These are phyloP conservation scores for Claviceps monticola DNA, from an alignment of 2,329 filamentous ascomycete genomes.

Conservation along the genomic window DNA sequence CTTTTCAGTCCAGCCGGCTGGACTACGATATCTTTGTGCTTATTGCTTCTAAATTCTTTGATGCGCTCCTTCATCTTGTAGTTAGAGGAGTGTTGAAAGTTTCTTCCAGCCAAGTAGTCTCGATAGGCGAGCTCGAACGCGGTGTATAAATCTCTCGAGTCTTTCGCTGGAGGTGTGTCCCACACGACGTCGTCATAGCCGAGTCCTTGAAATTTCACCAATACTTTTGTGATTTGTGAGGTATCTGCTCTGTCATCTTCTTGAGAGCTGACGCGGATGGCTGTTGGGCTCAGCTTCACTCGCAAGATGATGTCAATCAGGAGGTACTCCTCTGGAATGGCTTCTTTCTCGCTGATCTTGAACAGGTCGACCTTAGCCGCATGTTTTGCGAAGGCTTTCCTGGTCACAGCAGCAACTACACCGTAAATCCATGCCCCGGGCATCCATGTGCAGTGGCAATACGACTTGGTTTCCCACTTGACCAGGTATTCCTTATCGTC, in stretches of 20 bases:
- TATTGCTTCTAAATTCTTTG: constrained; percentile 46
- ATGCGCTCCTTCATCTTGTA: constrained; percentile 53
- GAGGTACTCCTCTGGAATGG: constrained; percentile 76
- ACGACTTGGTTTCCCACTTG: constrained; percentile 73
- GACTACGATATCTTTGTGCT: constrained; percentile 54
- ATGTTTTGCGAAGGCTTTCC: constrained; percentile 62
- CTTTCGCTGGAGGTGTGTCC: constrained; percentile 62
- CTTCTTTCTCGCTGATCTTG: constrained; percentile 59
- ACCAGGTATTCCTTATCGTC: constrained; percentile 85
- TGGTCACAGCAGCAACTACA: constrained; percentile 46
- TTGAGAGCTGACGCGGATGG: constrained; percentile 42
- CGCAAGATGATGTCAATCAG: constrained; percentile 81
- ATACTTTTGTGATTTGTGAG: constrained; percentile 55
- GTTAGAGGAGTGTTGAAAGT: constrained; percentile 45
- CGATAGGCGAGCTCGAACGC: constrained; percentile 75
- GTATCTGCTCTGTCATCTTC: constrained; percentile 60
- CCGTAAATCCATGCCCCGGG: constrained; percentile 82
- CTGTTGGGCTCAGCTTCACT: constrained; percentile 40
- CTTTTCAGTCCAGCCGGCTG: constrained; percentile 65
- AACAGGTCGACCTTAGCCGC: constrained; percentile 42
- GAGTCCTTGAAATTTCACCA: constrained; percentile 87
- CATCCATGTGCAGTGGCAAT: constrained; percentile 75
- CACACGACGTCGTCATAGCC: constrained; percentile 84
- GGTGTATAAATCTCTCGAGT: constrained; percentile 53
- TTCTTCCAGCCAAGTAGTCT: constrained; percentile 70